A percentile compares a stretch with the other conserved stretches of the same genome.
Conservation (phyloP, 495 filamentous ascomycete species). For the Neurospora sp. region DNA sequence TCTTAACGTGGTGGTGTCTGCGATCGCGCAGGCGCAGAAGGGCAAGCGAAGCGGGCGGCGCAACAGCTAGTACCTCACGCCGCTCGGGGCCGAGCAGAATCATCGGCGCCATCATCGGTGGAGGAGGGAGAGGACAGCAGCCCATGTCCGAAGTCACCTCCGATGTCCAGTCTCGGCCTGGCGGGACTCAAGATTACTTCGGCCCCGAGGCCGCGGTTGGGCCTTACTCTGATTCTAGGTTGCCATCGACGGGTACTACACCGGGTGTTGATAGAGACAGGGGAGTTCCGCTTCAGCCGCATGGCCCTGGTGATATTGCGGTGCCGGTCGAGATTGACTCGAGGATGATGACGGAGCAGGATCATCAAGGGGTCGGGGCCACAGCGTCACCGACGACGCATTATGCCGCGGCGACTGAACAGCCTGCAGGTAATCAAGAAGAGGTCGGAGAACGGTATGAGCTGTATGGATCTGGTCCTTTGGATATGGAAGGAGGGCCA, state of each 20-base stretch:
- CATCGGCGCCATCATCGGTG: slow-evolving; percentile 1
- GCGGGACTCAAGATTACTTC: slow-evolving; percentile 22
- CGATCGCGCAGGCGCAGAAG: slow-evolving; percentile 12
- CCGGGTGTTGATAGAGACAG: slow-evolving; percentile 6
- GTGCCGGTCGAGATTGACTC: slow-evolving; percentile 28
- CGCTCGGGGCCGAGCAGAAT: slow-evolving; percentile 1
- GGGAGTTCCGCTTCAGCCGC: slow-evolving; percentile 17
- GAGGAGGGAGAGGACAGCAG: slow-evolving; percentile 5
- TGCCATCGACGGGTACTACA: slow-evolving; percentile 8
- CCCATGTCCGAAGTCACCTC: slow-evolving; percentile 19
- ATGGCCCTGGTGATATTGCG: slow-evolving; percentile 22
- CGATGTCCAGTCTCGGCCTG: slow-evolving; percentile 15
- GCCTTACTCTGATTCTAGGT: slow-evolving; percentile 22
- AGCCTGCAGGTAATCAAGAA: neutral
- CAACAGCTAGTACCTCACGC: neutral
- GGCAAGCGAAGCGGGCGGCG: slow-evolving; percentile 5
- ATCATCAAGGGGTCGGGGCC: slow-evolving; percentile 16
- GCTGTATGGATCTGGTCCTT: slow-evolving; percentile 15
- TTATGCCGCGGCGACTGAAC: slow-evolving; percentile 2
- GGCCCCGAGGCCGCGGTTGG: slow-evolving; percentile 24
- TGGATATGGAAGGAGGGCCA: neutral
- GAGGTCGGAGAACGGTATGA: slow-evolving; percentile 11
- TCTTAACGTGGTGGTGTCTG: slow-evolving; percentile 27
- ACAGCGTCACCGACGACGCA: slow-evolving; percentile 23
- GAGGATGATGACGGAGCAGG: slow-evolving; percentile 2